Evolutionary conservation across 306 rosid genomes (phyloP).

Genomic region (Rubus parviflorus): DNA sequence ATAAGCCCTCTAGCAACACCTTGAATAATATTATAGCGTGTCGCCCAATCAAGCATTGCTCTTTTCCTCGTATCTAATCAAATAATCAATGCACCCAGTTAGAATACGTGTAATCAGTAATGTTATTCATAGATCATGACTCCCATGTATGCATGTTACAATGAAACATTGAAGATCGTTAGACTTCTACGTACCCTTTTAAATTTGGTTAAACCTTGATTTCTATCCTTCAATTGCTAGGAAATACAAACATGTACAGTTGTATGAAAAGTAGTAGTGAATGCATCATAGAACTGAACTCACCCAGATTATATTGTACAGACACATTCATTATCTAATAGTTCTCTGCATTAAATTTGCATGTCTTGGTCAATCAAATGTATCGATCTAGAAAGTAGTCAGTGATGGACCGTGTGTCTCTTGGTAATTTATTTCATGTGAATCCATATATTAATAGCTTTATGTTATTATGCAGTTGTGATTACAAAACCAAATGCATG

Average conservation of each 20-base stretch:
- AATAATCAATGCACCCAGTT: background rate
- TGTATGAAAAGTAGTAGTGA: background rate
- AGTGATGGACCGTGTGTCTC: background rate
- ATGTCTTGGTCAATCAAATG: background rate
- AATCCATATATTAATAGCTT: background rate
- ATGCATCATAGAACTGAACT: background rate
- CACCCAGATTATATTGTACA: too few species aligned
- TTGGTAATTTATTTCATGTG: background rate
- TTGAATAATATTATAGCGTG: slow-evolving; percentile 21
- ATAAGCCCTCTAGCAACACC: slow-evolving; percentile 33
- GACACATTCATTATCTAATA: too few species aligned
- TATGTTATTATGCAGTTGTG: background rate
- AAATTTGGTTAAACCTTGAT: background rate
- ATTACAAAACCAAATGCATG: too few species aligned
- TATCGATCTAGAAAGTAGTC: too few species aligned
- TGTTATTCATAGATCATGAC: background rate
- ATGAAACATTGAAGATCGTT: background rate
- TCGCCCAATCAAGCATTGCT: slow-evolving; percentile 21
- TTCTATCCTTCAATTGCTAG: background rate
- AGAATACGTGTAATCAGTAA: background rate
- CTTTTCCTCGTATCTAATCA: slow-evolving; percentile 18
- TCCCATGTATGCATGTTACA: background rate
- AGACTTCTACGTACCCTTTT: background rate
- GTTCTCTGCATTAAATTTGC: too few species aligned
- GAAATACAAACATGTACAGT: background rate